Evolutionary conservation across 495 filamentous ascomycete genomes (phyloP).

Genomic region (Immersiella caudata): DNA sequence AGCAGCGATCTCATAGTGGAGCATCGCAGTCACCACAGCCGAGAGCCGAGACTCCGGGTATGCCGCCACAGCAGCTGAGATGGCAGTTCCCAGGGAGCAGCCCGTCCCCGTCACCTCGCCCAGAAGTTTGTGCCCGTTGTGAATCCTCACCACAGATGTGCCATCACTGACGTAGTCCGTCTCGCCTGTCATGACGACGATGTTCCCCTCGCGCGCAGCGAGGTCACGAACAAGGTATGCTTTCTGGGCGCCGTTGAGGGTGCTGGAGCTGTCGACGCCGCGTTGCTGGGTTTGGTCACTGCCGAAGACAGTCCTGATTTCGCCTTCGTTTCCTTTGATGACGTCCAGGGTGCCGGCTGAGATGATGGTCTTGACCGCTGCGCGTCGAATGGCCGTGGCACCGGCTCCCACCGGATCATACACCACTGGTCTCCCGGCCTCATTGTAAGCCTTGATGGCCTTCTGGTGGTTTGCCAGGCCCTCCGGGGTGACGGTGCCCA

Average conservation of each 20-base stretch:
- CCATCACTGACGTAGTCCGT: constrained; percentile 83
- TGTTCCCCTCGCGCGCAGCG: constrained; percentile 66
- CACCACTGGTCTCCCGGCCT: constrained; percentile 69
- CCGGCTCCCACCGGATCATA: constrained; percentile 93
- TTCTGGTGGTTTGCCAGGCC: constrained; percentile 66
- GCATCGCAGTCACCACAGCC: constrained; percentile 65
- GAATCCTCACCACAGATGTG: constrained; percentile 61
- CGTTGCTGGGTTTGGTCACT: constrained; percentile 63
- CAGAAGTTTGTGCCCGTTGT: constrained; percentile 78
- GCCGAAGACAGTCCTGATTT: constrained; percentile 71
- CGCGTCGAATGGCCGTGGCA: constrained; percentile 73
- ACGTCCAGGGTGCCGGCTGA: constrained; percentile 75
- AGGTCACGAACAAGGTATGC: constrained; percentile 64
- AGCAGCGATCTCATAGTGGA: constrained; percentile 85
- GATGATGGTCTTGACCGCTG: constrained; percentile 72
- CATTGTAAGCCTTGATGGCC: constrained; percentile 74
- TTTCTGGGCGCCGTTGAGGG: constrained; percentile 54
- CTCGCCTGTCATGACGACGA: constrained; percentile 85
- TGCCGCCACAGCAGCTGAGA: constrained; percentile 71
- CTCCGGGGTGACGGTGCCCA: constrained; percentile 83
- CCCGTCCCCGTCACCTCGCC: constrained; percentile 87
- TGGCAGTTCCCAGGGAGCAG: constrained; percentile 80
- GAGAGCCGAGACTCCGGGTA: constrained; percentile 64
- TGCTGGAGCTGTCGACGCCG: constrained; percentile 81
- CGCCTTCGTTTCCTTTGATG: constrained; percentile 94